Evolutionary conservation across 2,329 filamentous ascomycete species (phyloP).

Genomic region (Xylaria sp.): DNA sequence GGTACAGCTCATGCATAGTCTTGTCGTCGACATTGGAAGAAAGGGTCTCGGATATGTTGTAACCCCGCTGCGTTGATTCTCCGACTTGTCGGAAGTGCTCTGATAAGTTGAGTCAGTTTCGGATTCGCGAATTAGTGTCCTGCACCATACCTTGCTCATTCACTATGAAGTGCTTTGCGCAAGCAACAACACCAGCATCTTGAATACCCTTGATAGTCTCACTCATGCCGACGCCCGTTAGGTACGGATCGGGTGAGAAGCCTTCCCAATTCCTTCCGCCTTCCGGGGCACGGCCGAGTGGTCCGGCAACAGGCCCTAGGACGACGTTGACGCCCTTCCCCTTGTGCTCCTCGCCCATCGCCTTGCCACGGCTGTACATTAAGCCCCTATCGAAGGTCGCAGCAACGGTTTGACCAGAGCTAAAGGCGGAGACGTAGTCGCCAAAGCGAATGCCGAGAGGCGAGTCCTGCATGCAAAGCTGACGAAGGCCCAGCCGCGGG

Average conservation of each 20-base stretch:
- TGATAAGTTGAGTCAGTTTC: slow-evolving; percentile 40
- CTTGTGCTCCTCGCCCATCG: slow-evolving; percentile 77
- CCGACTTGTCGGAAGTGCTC: slow-evolving; percentile 77
- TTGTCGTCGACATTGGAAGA: slow-evolving; percentile 76
- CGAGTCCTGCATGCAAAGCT: slow-evolving; percentile 87
- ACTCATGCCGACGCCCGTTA: slow-evolving; percentile 76
- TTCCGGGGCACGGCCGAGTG: slow-evolving; percentile 73
- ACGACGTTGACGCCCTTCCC: slow-evolving; percentile 79
- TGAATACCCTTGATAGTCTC: slow-evolving; percentile 84
- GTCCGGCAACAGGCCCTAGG: slow-evolving; percentile 78
- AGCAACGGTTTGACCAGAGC: slow-evolving; percentile 79
- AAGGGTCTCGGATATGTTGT: slow-evolving; percentile 67
- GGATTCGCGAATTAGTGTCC: neutral
- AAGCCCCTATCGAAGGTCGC: slow-evolving; percentile 83
- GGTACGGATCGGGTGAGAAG: slow-evolving; percentile 77
- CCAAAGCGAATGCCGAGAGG: slow-evolving; percentile 80
- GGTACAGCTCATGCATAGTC: slow-evolving; percentile 78
- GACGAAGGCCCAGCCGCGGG: slow-evolving; percentile 74
- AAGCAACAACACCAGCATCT: slow-evolving; percentile 80
- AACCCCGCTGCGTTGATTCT: slow-evolving; percentile 67
- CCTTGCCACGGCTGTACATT: slow-evolving; percentile 74
- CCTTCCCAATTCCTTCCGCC: slow-evolving; percentile 79
- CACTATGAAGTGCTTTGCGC: slow-evolving; percentile 76
- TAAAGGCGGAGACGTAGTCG: slow-evolving; percentile 84
- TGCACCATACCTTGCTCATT: slow-evolving; percentile 68